These are phyloP conservation scores for Balakata baccata DNA, from an alignment of 345 rosid genomes.

Conservation along the genomic window DNA sequence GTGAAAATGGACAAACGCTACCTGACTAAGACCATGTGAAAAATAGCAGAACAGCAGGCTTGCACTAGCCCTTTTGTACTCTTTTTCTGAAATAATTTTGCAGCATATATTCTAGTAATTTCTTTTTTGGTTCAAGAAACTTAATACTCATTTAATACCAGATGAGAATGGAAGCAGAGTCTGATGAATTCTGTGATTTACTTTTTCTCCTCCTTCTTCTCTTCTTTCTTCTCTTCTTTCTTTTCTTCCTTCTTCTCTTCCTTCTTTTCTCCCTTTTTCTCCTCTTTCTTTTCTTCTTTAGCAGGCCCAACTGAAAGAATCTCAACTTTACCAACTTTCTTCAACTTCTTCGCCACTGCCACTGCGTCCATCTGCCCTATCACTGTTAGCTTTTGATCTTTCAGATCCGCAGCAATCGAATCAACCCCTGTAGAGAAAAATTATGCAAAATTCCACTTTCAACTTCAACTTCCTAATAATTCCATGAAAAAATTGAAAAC, in stretches of 20 bases:
- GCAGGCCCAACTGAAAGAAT: slow-evolving; percentile 86
- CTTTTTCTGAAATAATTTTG: no score
- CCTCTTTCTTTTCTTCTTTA: slow-evolving; percentile 84
- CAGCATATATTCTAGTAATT: background rate
- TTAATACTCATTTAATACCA: background rate
- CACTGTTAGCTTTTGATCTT: slow-evolving; percentile 89
- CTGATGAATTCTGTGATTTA: background rate
- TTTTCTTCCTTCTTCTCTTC: slow-evolving; percentile 51
- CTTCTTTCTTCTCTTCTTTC: slow-evolving; percentile 46
- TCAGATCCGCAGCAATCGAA: slow-evolving; percentile 81
- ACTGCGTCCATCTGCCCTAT: slow-evolving; percentile 81
- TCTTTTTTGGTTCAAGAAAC: background rate
- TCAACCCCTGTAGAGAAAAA: slow-evolving; percentile 53
- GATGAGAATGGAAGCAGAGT: background rate
- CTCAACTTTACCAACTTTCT: slow-evolving; percentile 94
- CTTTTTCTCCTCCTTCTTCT: slow-evolving; percentile 26
- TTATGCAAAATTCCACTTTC: background rate
- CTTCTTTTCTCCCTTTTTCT: slow-evolving; percentile 58
- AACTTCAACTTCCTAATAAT: no score
- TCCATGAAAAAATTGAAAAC: background rate
- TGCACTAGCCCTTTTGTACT: background rate
- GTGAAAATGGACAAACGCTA: background rate
- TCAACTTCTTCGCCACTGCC: slow-evolving; percentile 80
- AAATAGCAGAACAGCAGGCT: slow-evolving; percentile 4
- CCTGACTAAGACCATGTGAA: background rate